Evolutionary conservation across 306 rosid species (phyloP).

Genomic region (Cucumis cinereus): DNA sequence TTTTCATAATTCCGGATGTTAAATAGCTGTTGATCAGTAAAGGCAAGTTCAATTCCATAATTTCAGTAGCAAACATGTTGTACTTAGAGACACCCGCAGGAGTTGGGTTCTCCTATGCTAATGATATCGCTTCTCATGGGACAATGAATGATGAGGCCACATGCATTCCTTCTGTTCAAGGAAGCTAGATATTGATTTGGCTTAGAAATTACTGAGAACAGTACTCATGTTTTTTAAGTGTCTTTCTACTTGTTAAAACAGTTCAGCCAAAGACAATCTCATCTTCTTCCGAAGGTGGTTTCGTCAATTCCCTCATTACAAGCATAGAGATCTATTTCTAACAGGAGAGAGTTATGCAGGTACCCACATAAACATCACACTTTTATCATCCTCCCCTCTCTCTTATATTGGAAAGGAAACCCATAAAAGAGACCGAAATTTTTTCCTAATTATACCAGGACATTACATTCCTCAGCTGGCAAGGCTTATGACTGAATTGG

Average conservation of each 20-base stretch:
- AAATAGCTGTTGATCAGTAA: not conserved
- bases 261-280: conserved; percentile 38
- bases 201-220: not conserved
- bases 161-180: not conserved
- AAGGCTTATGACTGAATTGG: conserved; percentile 31
- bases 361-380: not conserved
- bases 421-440: not conserved
- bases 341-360: conserved; percentile 41
- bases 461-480: conserved; percentile 48
- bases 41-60: not conserved
- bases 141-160: conserved; percentile 31
- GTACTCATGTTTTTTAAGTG: not conserved
- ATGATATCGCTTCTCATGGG: conserved; percentile 24
- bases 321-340: conserved; percentile 28
- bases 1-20: not conserved
- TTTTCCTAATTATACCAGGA: conserved; percentile 6
- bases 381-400: not conserved
- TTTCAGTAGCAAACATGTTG: conserved; percentile 44
- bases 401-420: not conserved
- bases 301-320: conserved; percentile 30
- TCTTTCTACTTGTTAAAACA: not conserved
- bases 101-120: conserved; percentile 42
- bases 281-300: conserved; percentile 38
- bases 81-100: conserved; percentile 45
- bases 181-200: not conserved